Evolutionary conservation across 2,329 filamentous ascomycete genomes (phyloP), one percentile per base, ranked within the genome.

Genomic region (Alternaria solani): DNA sequence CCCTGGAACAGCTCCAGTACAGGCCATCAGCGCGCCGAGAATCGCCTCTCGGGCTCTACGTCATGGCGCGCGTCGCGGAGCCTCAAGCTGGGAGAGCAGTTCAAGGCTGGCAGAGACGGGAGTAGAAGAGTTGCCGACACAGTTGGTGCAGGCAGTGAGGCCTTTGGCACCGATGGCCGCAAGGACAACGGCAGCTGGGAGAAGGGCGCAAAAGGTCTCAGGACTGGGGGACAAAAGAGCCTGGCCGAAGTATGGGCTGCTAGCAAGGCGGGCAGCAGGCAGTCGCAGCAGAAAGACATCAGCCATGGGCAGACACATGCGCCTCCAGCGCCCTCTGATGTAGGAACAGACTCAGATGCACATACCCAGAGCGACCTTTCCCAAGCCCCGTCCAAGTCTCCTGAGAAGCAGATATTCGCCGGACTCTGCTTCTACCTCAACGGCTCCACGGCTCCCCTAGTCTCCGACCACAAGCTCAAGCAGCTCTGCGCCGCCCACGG

Each of bases 381-480:
- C 47, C 47, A 53, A 23, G 12, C 57, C 38, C 20, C 43, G 8
- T 41, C 65, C 25, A 61, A 55, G 30, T 54, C 47, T 14, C 48
- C 41, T 14, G 46, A 73, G 38, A 77, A 70, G 46, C 75, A 81
- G 47, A 85, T 96, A 54, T 94, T 97, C 75, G 80, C 86, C 44
- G 87, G 88, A 16, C 84, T 93, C 23, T 89, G 87, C 52, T 86
- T 97, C 69, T 95, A 94, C 80, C 86, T 97, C 78, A 97, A 97
- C 78, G 93, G 93, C 62, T 94, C 91, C 67, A 96, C 93, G 2
- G 86, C 89, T 61, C 93, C 94, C 1, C 78, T 88, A 25, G 86
- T 97, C 63, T 96, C 92, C 14, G 94, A 97, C 77, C 91, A 96
- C 81, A 91, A 87, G 75, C 85, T 97, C 58, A 96, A 95, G 82